Base-by-base conservation (phyloP, 148 eudicot genomes). In the Cornus kousa region DNA sequence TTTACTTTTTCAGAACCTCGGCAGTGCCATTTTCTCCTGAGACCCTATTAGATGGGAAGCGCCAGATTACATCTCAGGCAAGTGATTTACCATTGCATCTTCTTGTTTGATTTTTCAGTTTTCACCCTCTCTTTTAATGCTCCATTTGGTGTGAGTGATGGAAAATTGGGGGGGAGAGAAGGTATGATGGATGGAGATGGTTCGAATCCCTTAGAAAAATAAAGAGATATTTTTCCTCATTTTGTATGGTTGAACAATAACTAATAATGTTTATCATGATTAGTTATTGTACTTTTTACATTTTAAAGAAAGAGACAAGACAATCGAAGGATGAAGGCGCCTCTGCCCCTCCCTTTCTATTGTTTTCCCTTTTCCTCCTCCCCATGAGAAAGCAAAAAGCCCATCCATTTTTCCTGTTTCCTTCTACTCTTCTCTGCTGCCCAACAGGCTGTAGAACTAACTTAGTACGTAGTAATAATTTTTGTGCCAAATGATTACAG, bases 11-110 rank as follows among this genome's bases (percentile, higher is more conserved):
- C 86, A 94, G 97, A 85, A 72, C 80, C 70, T 71, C 77, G 9
- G 76, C 78, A 70, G 60, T 75, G 64, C 77, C 77, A 28, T 68
- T 79, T 17, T 78, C 86, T 80, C 87, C 85, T 62, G 97, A 94
- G 48, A 67, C 75, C 43, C 76, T 75, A 32, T 84, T 68, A 48
- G 93, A 92, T 70, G 98, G 97, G 55, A 94, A 92, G 85, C 95
- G 98, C 59, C 82, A 83, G 9, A 92, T 94, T 40, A 83, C 85
- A 19, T 77, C 79, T 60, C 88, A 91, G 91, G 97, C 90, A 70
- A 83, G 80, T 13, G 19, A 13, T 57, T 57, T 57, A 4, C 17
- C 62, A 57, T 19, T 13, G 62, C 20, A 13, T 57, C 20, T 57
- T 57, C 20, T 57, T 13, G 20, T 57, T 57, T 57, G 20, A 35